phyloP scores from a whole-genome alignment of 495 filamentous ascomycete species.

The Glarea lozoyensis region DNA sequence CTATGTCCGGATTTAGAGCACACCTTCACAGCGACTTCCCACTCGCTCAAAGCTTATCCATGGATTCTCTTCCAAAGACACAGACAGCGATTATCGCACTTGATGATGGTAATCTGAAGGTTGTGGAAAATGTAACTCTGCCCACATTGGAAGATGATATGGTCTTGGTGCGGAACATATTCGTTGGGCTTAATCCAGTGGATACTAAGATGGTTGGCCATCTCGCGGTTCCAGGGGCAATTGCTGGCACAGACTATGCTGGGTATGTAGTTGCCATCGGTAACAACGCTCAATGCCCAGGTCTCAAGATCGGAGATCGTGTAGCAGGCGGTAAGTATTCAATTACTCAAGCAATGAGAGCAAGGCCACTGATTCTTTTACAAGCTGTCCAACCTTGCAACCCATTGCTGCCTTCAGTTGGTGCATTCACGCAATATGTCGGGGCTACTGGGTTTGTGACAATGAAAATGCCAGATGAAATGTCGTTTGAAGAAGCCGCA shows the following conservation, averaged over 20 bases:
- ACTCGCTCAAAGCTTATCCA: no score
- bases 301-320: conserved; percentile 29
- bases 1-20: no score
- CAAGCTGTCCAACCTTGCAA: no score
- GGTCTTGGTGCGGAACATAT: conserved; percentile 18
- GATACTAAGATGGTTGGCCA: conserved; percentile 25
- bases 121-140: background rate
- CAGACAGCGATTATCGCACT: background rate
- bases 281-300: conserved; percentile 27
- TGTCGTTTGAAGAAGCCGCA: conserved; percentile 38
- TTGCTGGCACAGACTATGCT: conserved; percentile 33
- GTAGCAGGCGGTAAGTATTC: no score
- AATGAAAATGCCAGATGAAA: conserved; percentile 32
- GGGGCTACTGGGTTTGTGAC: conserved; percentile 23
- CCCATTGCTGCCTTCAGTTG: conserved; percentile 32
- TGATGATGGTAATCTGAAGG: background rate
- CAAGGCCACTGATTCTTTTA: no score
- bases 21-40: no score
- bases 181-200: conserved; percentile 36
- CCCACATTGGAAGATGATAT: conserved; percentile 6
- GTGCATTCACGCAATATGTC: conserved; percentile 43
- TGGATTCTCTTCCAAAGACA: background rate
- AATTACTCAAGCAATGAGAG: no score
- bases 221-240: conserved; percentile 24
- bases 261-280: conserved; percentile 32